These are phyloP conservation scores for Pseudogymnoascus sp. DNA, from an alignment of 2,329 filamentous ascomycete genomes.

Conservation along the genomic window DNA sequence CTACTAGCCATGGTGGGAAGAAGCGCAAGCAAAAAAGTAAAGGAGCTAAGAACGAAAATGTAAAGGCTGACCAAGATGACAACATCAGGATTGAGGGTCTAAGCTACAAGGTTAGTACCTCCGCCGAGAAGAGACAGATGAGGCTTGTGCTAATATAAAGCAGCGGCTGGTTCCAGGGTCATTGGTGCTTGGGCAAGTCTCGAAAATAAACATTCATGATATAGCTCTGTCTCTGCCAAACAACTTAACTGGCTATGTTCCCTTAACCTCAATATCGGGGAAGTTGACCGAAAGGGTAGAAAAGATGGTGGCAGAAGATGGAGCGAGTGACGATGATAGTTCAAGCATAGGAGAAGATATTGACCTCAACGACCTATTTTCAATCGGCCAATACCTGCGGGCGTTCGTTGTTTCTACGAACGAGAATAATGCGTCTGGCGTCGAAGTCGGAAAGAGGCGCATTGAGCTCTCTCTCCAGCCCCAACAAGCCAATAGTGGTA, in stretches of 20 bases:
- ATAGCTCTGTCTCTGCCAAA: slow-evolving; percentile 81
- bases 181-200: slow-evolving; percentile 78
- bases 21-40: slow-evolving; percentile 45
- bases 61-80: slow-evolving; percentile 37
- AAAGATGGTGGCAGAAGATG: slow-evolving; percentile 50
- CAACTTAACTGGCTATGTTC: slow-evolving; percentile 81
- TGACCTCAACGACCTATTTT: slow-evolving; percentile 67
- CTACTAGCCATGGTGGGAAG: slow-evolving; percentile 29
- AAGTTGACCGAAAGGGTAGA: slow-evolving; percentile 69
- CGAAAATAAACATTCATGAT: slow-evolving; percentile 70
- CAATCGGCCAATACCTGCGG: slow-evolving; percentile 78
- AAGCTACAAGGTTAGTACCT: slow-evolving; percentile 67
- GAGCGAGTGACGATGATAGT: slow-evolving; percentile 40
- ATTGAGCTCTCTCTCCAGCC: slow-evolving; percentile 86
- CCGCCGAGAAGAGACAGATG: not conserved
- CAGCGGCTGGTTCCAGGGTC: slow-evolving; percentile 80
- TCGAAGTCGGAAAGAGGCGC: slow-evolving; percentile 61
- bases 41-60: slow-evolving; percentile 45
- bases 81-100: slow-evolving; percentile 73
- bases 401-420: slow-evolving; percentile 76
- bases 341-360: slow-evolving; percentile 46
- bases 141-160: slow-evolving; percentile 15
- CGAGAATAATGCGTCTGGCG: slow-evolving; percentile 39
- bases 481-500: slow-evolving; percentile 64
- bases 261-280: slow-evolving; percentile 85